These are phyloP conservation scores for Colletotrichum lindemuthianum DNA, from an alignment of 2,329 filamentous ascomycete species.

Conservation along the genomic window DNA sequence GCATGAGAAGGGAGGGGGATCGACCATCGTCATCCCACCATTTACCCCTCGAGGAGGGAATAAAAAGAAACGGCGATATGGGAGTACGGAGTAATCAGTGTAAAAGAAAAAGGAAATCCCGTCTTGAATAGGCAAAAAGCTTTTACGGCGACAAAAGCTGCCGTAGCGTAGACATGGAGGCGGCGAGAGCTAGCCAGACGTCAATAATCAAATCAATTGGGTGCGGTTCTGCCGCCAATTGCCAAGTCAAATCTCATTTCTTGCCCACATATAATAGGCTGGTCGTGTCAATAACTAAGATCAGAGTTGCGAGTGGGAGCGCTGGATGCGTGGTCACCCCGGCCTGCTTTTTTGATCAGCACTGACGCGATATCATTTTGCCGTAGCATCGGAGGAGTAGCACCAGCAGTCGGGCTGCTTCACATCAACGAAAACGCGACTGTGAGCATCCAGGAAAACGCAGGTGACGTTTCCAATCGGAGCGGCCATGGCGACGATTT, in stretches of 20 bases:
- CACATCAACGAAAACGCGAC: slow-evolving; percentile 5
- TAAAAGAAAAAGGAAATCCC: no score
- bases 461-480: slow-evolving; percentile 23
- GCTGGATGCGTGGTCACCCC: slow-evolving; percentile 19
- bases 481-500: slow-evolving; percentile 14
- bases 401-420: slow-evolving; percentile 3
- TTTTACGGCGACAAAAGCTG: not conserved
- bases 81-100: no score
- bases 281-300: slow-evolving; percentile 16
- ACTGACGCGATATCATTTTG: slow-evolving; percentile 6
- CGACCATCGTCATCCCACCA: slow-evolving; percentile 19
- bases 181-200: slow-evolving; percentile 1
- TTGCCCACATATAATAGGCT: slow-evolving; percentile 20
- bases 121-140: slow-evolving; percentile 9
- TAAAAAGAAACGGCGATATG: slow-evolving; percentile 24
- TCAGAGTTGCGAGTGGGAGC: slow-evolving; percentile 13
- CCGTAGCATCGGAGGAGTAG: slow-evolving; percentile 9
- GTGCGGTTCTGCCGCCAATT: not conserved
- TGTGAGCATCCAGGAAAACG: slow-evolving; percentile 19
- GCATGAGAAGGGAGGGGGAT: slow-evolving; percentile 27
- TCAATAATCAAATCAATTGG: not conserved
- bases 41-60: not conserved
- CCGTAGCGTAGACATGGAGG: slow-evolving; percentile 2
- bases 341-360: slow-evolving; percentile 15
- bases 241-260: slow-evolving; percentile 21